phyloP scores from a whole-genome alignment of 2,329 filamentous ascomycete genomes.

The Cryphonectria radicalis region DNA sequence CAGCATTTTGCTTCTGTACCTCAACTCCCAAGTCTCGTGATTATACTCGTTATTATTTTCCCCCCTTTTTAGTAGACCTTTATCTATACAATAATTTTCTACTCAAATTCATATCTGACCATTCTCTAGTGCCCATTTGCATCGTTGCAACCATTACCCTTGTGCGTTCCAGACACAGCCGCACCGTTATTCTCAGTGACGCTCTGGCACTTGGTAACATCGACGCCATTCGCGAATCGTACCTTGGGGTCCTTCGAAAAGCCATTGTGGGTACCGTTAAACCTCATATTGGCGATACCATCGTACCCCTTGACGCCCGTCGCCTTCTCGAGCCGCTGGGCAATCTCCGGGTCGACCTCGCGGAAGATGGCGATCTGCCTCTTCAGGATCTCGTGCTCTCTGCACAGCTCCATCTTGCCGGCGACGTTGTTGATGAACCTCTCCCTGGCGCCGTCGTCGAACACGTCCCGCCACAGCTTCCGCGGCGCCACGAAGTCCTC shows the following conservation, averaged over 20 bases:
- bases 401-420: conserved; percentile 64
- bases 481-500: conserved; percentile 55
- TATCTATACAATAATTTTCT: not conserved
- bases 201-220: conserved; percentile 11
- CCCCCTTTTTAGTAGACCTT: too few species aligned
- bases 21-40: too few species aligned
- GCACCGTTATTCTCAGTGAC: conserved; percentile 25
- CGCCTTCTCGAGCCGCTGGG: conserved; percentile 62
- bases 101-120: not conserved
- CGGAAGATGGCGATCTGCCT: conserved; percentile 68
- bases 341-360: conserved; percentile 63
- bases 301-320: conserved; percentile 62
- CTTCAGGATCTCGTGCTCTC: conserved; percentile 63
- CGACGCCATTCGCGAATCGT: conserved; percentile 56
- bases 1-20: too few species aligned
- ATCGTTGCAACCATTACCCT: conserved; percentile 1
- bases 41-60: not conserved
- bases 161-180: conserved; percentile 18
- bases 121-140: not conserved
- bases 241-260: conserved; percentile 55
- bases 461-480: conserved; percentile 64
- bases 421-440: conserved; percentile 64
- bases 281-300: conserved; percentile 57
- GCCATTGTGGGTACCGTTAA: conserved; percentile 66
- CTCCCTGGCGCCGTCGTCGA: conserved; percentile 59